A percentile compares a stretch with the other conserved stretches of the same genome.
These are phyloP conservation scores for Psilocybe tampanensis DNA, from an alignment of 768 basidiomycete species.

Conservation along the genomic window DNA sequence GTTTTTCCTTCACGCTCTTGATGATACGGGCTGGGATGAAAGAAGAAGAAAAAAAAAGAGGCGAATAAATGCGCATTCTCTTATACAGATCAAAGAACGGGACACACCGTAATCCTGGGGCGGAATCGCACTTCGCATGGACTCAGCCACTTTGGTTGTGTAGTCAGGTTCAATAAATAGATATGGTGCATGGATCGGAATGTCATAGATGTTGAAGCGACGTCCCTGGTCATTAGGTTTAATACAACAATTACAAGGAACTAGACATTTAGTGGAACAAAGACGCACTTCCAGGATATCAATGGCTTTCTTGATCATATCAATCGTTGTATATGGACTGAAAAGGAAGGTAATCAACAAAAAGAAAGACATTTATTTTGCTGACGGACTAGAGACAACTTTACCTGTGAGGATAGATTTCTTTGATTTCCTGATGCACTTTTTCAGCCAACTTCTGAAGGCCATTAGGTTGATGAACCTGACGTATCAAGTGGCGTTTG, in stretches of 20 bases:
- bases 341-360: background rate
- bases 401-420: slow-evolving; percentile 62
- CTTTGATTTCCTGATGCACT: slow-evolving; percentile 53
- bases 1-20: no score
- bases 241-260: background rate
- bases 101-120: slow-evolving; percentile 46
- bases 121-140: slow-evolving; percentile 49
- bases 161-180: slow-evolving; percentile 78
- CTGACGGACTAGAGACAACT: background rate
- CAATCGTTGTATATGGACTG: slow-evolving; percentile 51
- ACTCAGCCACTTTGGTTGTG: slow-evolving; percentile 51
- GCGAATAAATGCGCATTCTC: no score
- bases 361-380: background rate
- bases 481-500: slow-evolving; percentile 75
- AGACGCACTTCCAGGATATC: slow-evolving; percentile 56
- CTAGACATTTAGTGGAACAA: background rate
- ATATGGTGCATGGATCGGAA: slow-evolving; percentile 69
- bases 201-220: slow-evolving; percentile 68
- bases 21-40: no score
- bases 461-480: slow-evolving; percentile 51
- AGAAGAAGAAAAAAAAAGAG: no score
- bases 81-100: no score
- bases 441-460: slow-evolving; percentile 56
- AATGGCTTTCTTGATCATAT: slow-evolving; percentile 68
- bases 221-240: slow-evolving; percentile 52